A percentile compares a stretch with the other conserved stretches of the same genome.
Conservation (phyloP, 257 asterid genomes). For the Nicotiana tomentosiformis region DNA sequence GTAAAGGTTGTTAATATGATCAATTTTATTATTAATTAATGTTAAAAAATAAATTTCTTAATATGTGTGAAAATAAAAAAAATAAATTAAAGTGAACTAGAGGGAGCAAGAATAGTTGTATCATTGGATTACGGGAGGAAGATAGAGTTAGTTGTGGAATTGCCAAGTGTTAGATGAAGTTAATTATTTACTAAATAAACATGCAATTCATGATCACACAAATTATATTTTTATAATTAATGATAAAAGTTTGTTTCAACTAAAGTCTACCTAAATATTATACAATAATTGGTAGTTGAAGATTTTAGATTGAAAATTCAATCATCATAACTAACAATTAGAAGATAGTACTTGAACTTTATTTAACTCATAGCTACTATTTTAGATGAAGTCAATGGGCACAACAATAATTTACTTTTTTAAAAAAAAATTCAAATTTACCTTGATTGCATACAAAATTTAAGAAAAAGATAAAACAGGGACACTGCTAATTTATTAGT, state of each 20-base stretch:
- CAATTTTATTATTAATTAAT: too few relatives aligned
- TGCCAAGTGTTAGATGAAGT: background rate
- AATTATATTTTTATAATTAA: too few relatives aligned
- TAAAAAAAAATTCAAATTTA: background rate
- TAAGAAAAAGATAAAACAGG: too few relatives aligned
- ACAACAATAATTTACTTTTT: background rate
- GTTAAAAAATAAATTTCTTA: too few relatives aligned
- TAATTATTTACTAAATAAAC: background rate
- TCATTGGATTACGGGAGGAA: background rate
- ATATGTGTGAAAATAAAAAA: too few relatives aligned
- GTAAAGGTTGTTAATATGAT: too few relatives aligned
- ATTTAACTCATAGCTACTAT: background rate
- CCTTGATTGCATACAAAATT: background rate
- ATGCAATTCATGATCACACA: background rate
- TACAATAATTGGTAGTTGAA: background rate
- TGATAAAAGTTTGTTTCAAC: too few relatives aligned
- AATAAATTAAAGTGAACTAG: too few relatives aligned
- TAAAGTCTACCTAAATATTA: too few relatives aligned
- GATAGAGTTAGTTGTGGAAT: background rate
- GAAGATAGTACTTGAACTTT: background rate
- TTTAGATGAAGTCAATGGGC: background rate
- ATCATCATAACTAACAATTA: background rate
- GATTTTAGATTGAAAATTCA: too few relatives aligned
- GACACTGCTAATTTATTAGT: too few relatives aligned
- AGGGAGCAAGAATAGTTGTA: too few relatives aligned